Evolutionary conservation across 2,329 filamentous ascomycete species (phyloP).

Genomic region (Cytospora piceicola): DNA sequence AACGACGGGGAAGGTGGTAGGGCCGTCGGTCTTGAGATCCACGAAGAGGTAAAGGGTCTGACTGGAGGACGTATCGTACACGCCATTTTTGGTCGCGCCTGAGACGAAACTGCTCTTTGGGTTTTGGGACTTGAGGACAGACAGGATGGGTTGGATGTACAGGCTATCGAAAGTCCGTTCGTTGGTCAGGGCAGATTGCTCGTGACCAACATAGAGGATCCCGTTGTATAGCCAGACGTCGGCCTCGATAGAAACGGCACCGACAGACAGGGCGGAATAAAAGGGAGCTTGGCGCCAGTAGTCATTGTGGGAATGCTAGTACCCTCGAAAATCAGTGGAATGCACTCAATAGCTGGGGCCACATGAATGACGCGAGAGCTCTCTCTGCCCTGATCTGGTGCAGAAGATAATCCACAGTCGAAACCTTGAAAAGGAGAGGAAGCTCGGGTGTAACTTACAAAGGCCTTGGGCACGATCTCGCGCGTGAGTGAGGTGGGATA

Average conservation of each 20-base stretch:
- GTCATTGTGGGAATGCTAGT: slow-evolving; percentile 67
- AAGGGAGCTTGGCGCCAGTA: slow-evolving; percentile 70
- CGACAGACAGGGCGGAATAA: slow-evolving; percentile 61
- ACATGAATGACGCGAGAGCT: neutral
- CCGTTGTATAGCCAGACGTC: slow-evolving; percentile 66
- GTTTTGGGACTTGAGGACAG: slow-evolving; percentile 58
- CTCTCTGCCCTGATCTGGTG: neutral
- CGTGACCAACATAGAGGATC: slow-evolving; percentile 67
- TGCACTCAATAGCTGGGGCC: neutral
- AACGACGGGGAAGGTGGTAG: slow-evolving; percentile 55
- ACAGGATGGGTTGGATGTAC: slow-evolving; percentile 65
- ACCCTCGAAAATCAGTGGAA: neutral
- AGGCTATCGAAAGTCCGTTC: slow-evolving; percentile 61
- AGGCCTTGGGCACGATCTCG: slow-evolving; percentile 58
- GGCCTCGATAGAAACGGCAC: slow-evolving; percentile 67
- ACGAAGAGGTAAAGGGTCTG: slow-evolving; percentile 65
- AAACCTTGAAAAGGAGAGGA: neutral
- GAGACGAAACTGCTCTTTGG: slow-evolving; percentile 50
- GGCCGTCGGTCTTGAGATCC: slow-evolving; percentile 65
- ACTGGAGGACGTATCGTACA: slow-evolving; percentile 55
- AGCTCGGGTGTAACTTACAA: slow-evolving; percentile 34
- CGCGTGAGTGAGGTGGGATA: slow-evolving; percentile 58
- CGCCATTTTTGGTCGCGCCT: slow-evolving; percentile 49
- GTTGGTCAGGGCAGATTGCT: slow-evolving; percentile 53
- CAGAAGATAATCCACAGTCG: neutral